Base-by-base conservation (phyloP, 2,329 filamentous ascomycete genomes). In the Chaetomiaceae sp. region DNA sequence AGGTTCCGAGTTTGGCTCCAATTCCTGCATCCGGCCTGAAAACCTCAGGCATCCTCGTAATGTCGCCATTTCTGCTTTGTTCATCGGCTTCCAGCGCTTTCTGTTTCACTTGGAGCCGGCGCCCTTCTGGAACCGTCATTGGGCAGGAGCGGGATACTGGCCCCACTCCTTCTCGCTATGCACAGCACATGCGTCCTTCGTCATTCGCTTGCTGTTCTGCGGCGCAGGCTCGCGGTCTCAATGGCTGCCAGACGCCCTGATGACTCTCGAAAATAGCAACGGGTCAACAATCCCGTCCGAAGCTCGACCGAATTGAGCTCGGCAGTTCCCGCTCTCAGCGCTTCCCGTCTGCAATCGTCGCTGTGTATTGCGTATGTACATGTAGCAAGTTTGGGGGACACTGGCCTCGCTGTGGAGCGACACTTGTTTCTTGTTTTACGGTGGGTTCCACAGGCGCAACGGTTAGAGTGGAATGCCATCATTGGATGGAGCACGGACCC, bases 131-230 rank as follows among this genome's bases (percentile, higher is more conserved):
- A 46, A 45, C 38, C 42, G 38, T 54, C 38, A 69, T 69, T 70
- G 67, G n/a, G n/a, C n/a, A n/a, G n/a, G n/a, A n/a, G 66, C 55
- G 54, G 53, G 44, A 32, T 13, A 41, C n/a, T 20, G 33, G 57
- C 67, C 71, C 68, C 69, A 71, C 67, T 69, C 69, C 70, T 68
- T 69, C 64, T 54, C 51, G 61, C 66, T 70, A 69, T n/a, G n/a
- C n/a, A n/a, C n/a, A n/a, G n/a, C n/a, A n/a, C 70, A 71, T 66
- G 58, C 44, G 54, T 51, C 55, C 54, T 52, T 57, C 53, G n/a
- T 57, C 18, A 49, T 54, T 57, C 47, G 55, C 59, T 9, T 54
- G 41, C 47, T 56, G 50, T 41, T 37, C 21, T 29, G 54, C 46
- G 51, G 43, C 47, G 50, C 44, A 42, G 36, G 51, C 48, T 55